Base-by-base conservation (phyloP, 768 basidiomycete species). In the Hericium rajendrae region DNA sequence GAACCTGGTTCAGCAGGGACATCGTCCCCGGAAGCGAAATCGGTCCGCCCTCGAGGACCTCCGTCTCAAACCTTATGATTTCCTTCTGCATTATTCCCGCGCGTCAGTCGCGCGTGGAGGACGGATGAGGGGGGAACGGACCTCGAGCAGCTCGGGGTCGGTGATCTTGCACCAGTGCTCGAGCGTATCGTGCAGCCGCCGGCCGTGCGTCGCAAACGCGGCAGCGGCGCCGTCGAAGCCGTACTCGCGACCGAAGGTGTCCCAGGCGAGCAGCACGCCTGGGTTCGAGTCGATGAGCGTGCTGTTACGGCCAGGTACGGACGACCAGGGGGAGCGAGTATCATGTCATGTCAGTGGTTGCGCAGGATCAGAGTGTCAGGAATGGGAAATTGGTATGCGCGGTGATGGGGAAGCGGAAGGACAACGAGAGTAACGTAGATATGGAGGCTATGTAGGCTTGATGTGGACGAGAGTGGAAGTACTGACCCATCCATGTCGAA, bases 231-330 rank as follows among this genome's bases (percentile, higher is more conserved):
- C 78, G 32, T 84, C 73, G 64, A 74, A 67, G 58, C 71, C 68
- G 60, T 90, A 90, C 57, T 86, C 78, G 43, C 71, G 73, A 41
- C 78, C 75, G 66, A 90, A 93, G 48, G 73, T 80, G 52, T 79
- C 73, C 91, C 91, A 94, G 8, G 88, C 86, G 58, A 78, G 78
- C 53, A 82, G 61, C n/a, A 92, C 86, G 4, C 90, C 91, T 1
- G 88, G 88, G 4, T 90, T 92, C 2, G 89, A 91, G 71, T 92
- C 89, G 65, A 87, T 80, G 58, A 86, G 76, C 6, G 86, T 89
- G 43, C 86, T 88, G 65, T 12, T 37, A 4, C 28, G 50, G 40
- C n/a, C n/a, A n/a, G n/a, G n/a, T n/a, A n/a, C n/a, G n/a, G n/a
- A n/a, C n/a, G n/a, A n/a, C n/a, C n/a, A n/a, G n/a, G n/a, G n/a